A percentile compares a stretch with the other conserved stretches of the same genome.
These are phyloP conservation scores for Colletotrichum scovillei DNA, from an alignment of 2,329 filamentous ascomycete species.

Conservation along the genomic window DNA sequence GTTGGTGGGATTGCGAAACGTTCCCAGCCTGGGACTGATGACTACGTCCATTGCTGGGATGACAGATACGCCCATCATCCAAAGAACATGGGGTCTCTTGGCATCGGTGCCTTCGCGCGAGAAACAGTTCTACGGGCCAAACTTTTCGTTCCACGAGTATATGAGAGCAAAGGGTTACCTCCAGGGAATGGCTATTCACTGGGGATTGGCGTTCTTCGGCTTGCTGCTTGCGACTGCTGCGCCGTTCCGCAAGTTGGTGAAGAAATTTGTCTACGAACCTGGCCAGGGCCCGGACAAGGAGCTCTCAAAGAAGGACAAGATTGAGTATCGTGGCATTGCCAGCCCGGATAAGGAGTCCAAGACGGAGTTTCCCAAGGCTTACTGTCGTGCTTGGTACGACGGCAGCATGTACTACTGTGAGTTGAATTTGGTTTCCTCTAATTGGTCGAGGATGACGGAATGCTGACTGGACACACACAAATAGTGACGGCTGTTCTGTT, in stretches of 20 bases:
- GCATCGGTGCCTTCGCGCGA: conserved; percentile 54
- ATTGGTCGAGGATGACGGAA: not conserved
- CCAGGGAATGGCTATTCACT: conserved; percentile 62
- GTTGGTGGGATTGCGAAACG: conserved; percentile 60
- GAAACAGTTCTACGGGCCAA: conserved; percentile 67
- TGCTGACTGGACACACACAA: conserved; percentile 21
- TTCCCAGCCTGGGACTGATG: conserved; percentile 65
- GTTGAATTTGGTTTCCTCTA: conserved; percentile 55
- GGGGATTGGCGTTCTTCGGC: conserved; percentile 55
- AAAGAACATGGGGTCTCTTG: conserved; percentile 72
- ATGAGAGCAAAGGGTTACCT: conserved; percentile 62
- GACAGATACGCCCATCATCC: conserved; percentile 66
- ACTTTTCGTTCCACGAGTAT: conserved; percentile 69
- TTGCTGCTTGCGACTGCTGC: conserved; percentile 57
- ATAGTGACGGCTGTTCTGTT: conserved; percentile 74
- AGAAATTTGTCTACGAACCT: conserved; percentile 60
- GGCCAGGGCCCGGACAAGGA: conserved; percentile 67
- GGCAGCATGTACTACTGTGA: conserved; percentile 75
- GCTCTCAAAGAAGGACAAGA: conserved; percentile 64
- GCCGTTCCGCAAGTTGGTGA: conserved; percentile 57
- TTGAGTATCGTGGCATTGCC: conserved; percentile 74
- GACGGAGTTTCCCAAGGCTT: conserved; percentile 58
- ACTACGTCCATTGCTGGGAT: conserved; percentile 62
- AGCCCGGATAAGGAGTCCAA: conserved; percentile 65
- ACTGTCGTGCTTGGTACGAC: conserved; percentile 64